Evolutionary conservation across 768 basidiomycete species (phyloP), one percentile per base, ranked within the genome.

Genomic region (Lactarius psammicola): DNA sequence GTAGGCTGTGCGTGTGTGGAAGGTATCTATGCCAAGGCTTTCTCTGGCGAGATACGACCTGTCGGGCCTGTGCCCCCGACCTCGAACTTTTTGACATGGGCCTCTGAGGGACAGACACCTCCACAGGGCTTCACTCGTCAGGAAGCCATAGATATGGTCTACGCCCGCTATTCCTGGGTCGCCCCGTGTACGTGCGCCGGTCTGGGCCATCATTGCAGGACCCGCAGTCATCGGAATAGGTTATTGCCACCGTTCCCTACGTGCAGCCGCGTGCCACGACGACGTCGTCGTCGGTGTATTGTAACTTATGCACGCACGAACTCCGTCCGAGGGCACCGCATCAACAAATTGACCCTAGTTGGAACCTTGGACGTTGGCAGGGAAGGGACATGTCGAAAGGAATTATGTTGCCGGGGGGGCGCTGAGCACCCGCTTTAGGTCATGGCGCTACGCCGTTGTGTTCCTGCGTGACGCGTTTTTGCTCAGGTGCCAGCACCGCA

Each of bases 401-500:
- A 17, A 33, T 49, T 49, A 26, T 49, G n/a, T 49, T 26, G n/a
- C 36, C 58, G 38, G 56, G 17, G 36, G 26, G 46, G 36, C 36
- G 55, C 60, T 17, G 42, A 30, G 9, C 9, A n/a, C 15, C 28
- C 63, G 20, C 49, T 13, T 64, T 59, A n/a, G 28, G 63, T 13
- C 36, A 53, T 10, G 49, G 36, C 28, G 30, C 40, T 66, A 38
- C 65, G 56, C 56, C 60, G 11, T 0, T 36, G 5, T 13, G 8
- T 11, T 18, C n/a, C 20, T 34, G 18, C 20, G 28, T 65, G 59
- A 42, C 60, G 56, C 60, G 55, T n/a, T 13, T 13, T 17, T 34
- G 62, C 33, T 63, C 66, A 63, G 38, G 66, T 67, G 66, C 62
- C 53, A 38, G 38, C 46, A 46, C 60, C 59, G 23, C 28, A 49